A percentile compares a stretch with the other conserved stretches of the same genome.
Evolutionary conservation across 2,329 filamentous ascomycete genomes (phyloP).

Genomic region (Aureobasidium sp.): DNA sequence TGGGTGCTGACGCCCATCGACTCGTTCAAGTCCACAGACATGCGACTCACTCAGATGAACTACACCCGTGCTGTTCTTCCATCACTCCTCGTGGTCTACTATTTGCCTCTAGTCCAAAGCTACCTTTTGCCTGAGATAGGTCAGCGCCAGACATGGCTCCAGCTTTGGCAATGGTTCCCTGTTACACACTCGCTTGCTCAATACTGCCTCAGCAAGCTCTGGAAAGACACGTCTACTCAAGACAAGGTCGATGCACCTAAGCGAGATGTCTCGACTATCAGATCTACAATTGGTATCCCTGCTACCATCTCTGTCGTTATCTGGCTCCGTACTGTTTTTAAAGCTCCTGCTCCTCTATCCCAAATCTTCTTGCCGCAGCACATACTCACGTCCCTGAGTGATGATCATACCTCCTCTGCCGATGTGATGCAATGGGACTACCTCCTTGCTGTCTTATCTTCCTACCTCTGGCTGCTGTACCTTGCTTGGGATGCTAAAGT

Average conservation of each 20-base stretch:
- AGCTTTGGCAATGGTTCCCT: slow-evolving; percentile 11
- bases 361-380: slow-evolving; percentile 6
- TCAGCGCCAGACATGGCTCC: slow-evolving; percentile 5
- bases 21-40: slow-evolving; percentile 26
- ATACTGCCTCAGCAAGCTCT: slow-evolving; percentile 16
- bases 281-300: slow-evolving; percentile 10
- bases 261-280: slow-evolving; percentile 15
- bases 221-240: slow-evolving; percentile 18
- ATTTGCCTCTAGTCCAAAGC: slow-evolving; percentile 17
- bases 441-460: slow-evolving; percentile 3
- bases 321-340: slow-evolving; percentile 11
- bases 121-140: slow-evolving; percentile 15
- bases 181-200: slow-evolving; percentile 16
- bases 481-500: slow-evolving; percentile 27
- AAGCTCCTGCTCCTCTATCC: background rate
- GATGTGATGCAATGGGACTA: slow-evolving; percentile 7
- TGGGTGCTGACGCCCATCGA: slow-evolving; percentile 27
- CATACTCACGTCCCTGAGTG: background rate
- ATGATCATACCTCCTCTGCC: background rate
- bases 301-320: background rate
- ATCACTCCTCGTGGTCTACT: slow-evolving; percentile 20
- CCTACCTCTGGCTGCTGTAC: slow-evolving; percentile 26
- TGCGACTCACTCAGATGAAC: slow-evolving; percentile 23
- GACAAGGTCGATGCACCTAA: slow-evolving; percentile 14
- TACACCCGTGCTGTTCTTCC: slow-evolving; percentile 25